A percentile compares a stretch with the other conserved stretches of the same genome.
These are phyloP conservation scores for Diplosphaera chodatii DNA, from an alignment of 139 green algal species.

Conservation along the genomic window DNA sequence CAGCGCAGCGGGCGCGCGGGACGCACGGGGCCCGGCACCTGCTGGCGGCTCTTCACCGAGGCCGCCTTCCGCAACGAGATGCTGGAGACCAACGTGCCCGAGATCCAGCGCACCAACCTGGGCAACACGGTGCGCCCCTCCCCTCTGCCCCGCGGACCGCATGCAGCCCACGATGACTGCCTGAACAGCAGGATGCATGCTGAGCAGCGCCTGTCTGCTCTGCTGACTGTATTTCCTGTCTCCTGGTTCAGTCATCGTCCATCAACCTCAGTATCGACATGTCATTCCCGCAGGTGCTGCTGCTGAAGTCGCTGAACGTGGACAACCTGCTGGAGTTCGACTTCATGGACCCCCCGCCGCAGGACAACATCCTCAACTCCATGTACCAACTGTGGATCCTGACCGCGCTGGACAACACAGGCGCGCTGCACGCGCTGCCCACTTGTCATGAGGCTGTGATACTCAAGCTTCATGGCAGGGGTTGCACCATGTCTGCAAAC, in stretches of 20 bases:
- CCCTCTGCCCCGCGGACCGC: too few relatives aligned
- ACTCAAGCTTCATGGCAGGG: too few relatives aligned
- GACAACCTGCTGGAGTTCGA: constrained; percentile 95
- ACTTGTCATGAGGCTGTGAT: too few relatives aligned
- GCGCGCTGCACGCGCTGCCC: constrained; percentile 15
- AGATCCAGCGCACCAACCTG: constrained; percentile 99
- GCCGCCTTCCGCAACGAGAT: constrained; percentile 75
- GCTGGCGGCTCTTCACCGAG: constrained; percentile 94
- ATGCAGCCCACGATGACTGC: too few relatives aligned
- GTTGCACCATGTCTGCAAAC: too few relatives aligned
- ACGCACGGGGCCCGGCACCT: constrained; percentile 76
- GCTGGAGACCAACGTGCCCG: constrained; percentile 76
- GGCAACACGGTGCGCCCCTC: constrained; percentile 12
- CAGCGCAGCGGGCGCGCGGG: constrained; percentile 85
- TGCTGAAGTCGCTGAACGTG: constrained; percentile 92
- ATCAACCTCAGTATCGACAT: too few relatives aligned
- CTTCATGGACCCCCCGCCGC: constrained; percentile 92
- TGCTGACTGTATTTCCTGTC: too few relatives aligned
- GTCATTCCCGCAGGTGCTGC: constrained; percentile 59
- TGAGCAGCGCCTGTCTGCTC: too few relatives aligned
- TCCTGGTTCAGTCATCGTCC: too few relatives aligned
- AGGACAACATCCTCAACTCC: constrained; percentile 95
- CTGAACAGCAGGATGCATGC: too few relatives aligned
- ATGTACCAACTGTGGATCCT: constrained; percentile 97
- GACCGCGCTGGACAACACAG: constrained; percentile 79